A percentile compares a stretch with the other conserved stretches of the same genome.
Conservation (phyloP, 2,329 filamentous ascomycete genomes). For the Alternaria triticina region DNA sequence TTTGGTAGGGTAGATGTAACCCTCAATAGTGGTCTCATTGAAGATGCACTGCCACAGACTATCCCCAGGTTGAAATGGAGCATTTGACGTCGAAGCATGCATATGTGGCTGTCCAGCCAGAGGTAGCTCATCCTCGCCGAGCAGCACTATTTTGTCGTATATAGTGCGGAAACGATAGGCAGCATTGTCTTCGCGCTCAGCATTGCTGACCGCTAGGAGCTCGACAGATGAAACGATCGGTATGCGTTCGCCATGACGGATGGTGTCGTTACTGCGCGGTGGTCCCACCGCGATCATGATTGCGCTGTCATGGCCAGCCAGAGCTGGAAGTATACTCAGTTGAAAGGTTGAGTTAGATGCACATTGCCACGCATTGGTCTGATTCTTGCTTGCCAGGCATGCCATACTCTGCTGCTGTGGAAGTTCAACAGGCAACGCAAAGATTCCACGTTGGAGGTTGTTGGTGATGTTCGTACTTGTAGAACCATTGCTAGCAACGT, state of each 20-base stretch:
- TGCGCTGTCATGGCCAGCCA: slow-evolving; percentile 1
- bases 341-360: slow-evolving; percentile 22
- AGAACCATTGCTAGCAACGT: neutral
- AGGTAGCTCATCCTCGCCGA: slow-evolving; percentile 23
- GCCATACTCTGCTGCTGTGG: slow-evolving; percentile 33
- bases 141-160: slow-evolving; percentile 32
- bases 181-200: slow-evolving; percentile 2
- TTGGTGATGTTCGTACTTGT: neutral
- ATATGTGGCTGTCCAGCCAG: neutral
- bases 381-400: slow-evolving; percentile 32
- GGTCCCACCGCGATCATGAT: slow-evolving; percentile 24
- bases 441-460: slow-evolving; percentile 29
- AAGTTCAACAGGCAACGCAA: slow-evolving; percentile 21
- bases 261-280: slow-evolving; percentile 6
- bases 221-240: slow-evolving; percentile 18
- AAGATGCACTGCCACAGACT: slow-evolving; percentile 37
- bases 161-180: slow-evolving; percentile 31
- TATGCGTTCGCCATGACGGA: slow-evolving; percentile 27
- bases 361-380: slow-evolving; percentile 36
- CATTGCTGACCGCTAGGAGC: slow-evolving; percentile 3
- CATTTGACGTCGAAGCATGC: neutral
- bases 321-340: slow-evolving; percentile 27
- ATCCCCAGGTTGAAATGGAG: slow-evolving; percentile 19
- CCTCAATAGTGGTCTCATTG: slow-evolving; percentile 34
- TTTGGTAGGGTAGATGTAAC: slow-evolving; percentile 25